Evolutionary conservation across 2,329 filamentous ascomycete genomes (phyloP).

Genomic region (Coleophoma cylindrospora): DNA sequence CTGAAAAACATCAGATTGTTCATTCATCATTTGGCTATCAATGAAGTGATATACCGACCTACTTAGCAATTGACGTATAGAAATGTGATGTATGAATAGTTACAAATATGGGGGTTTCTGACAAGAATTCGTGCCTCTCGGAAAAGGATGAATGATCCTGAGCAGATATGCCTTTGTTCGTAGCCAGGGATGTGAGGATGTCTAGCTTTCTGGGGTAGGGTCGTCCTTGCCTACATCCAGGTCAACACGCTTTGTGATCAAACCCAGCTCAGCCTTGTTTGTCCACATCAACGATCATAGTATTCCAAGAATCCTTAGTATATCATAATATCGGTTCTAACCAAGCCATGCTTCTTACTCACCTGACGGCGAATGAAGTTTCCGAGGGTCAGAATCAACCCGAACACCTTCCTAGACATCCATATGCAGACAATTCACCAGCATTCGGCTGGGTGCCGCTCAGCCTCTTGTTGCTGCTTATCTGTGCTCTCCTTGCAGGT

Average conservation of each 20-base stretch:
- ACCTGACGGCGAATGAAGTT: neutral
- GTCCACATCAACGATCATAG: neutral
- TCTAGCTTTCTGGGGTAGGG: too few species aligned
- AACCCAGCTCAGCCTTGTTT: neutral
- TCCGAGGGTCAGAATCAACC: neutral
- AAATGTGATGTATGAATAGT: too few species aligned
- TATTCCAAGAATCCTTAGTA: neutral
- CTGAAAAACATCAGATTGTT: neutral
- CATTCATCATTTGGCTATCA: neutral
- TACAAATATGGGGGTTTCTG: too few species aligned
- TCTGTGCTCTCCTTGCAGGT: slow-evolving; percentile 17
- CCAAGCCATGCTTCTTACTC: neutral
- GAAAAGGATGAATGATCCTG: too few species aligned
- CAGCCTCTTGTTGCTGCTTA: slow-evolving; percentile 8
- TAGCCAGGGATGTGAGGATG: too few species aligned
- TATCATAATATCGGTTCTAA: neutral
- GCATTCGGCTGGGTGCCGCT: neutral
- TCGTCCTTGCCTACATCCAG: too few species aligned
- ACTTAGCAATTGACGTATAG: too few species aligned
- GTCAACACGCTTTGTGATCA: too few species aligned
- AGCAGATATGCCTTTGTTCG: too few species aligned
- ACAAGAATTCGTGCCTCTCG: too few species aligned
- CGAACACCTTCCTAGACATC: slow-evolving; percentile 1
- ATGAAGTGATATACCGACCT: too few species aligned
- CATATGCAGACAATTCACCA: too few species aligned